These are phyloP conservation scores for Elaeis oleifera DNA, from an alignment of 202 grass and related monocot genomes.

Conservation along the genomic window DNA sequence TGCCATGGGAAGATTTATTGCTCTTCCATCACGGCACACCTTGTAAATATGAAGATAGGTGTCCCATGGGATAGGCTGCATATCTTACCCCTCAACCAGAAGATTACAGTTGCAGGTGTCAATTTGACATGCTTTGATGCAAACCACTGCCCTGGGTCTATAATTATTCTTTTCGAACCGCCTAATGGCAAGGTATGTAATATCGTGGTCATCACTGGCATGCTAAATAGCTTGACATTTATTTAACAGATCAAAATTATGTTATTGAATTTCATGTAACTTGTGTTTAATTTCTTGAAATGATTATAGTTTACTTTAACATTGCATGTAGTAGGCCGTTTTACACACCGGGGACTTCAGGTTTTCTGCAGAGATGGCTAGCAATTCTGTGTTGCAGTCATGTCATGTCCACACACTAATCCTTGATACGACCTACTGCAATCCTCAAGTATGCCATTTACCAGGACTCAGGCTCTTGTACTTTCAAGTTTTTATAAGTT, in stretches of 20 bases:
- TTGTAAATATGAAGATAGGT: conserved; percentile 87
- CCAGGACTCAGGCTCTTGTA: not conserved
- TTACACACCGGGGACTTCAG: conserved; percentile 91
- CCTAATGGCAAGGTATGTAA: conserved; percentile 69
- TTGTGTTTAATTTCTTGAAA: too few relatives aligned
- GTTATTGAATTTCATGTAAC: too few relatives aligned
- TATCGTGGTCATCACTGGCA: not conserved
- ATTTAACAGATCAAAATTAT: not conserved
- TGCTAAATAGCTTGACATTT: not conserved
- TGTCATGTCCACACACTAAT: conserved; percentile 73
- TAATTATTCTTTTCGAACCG: conserved; percentile 95
- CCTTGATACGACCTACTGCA: conserved; percentile 91
- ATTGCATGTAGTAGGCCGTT: conserved; percentile 39
- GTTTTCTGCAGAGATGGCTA: conserved; percentile 68
- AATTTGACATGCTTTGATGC: conserved; percentile 87
- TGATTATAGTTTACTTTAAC: too few relatives aligned
- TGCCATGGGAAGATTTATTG: conserved; percentile 93
- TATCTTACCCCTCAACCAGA: conserved; percentile 79
- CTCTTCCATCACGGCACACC: conserved; percentile 77
- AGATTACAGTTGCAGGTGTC: conserved; percentile 50
- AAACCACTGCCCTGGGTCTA: conserved; percentile 88
- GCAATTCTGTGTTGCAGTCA: conserved; percentile 49
- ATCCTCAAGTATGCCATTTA: conserved; percentile 52
- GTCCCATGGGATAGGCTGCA: conserved; percentile 69
- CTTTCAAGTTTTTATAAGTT: not conserved